Evolutionary conservation across 2,329 filamentous ascomycete species (phyloP).

Genomic region (Sporothrix pallida): DNA sequence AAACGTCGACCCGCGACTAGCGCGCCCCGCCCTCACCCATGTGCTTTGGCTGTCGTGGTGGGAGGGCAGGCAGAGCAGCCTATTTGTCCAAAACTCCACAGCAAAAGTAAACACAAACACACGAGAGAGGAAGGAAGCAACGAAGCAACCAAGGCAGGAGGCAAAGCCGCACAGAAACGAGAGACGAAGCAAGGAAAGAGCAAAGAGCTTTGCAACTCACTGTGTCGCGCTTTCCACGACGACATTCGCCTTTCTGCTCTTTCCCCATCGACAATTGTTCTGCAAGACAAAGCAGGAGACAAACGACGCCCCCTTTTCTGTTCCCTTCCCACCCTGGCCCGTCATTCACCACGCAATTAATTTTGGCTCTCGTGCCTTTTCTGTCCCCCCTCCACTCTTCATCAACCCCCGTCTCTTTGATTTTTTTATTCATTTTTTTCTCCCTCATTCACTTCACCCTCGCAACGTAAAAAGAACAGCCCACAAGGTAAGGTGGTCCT

Average conservation of each 20-base stretch:
- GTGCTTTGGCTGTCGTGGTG: background rate
- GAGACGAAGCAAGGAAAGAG: background rate
- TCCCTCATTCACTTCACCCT: background rate
- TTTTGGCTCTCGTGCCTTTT: slow-evolving; percentile 13
- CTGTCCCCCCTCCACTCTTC: background rate
- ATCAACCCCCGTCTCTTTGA: background rate
- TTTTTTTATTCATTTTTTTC: no score
- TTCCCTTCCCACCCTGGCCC: slow-evolving; percentile 2
- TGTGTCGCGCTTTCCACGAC: slow-evolving; percentile 2
- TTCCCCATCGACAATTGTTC: background rate
- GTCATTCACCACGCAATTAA: background rate
- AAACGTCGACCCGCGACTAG: slow-evolving; percentile 23
- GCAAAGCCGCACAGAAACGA: no score
- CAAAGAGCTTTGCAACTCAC: background rate
- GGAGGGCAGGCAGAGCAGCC: background rate
- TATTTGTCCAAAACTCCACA: slow-evolving; percentile 20
- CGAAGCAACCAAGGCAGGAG: slow-evolving; percentile 7
- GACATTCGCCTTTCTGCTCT: background rate
- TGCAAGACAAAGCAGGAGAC: background rate
- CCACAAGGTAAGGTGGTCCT: slow-evolving; percentile 28
- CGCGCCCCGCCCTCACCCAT: slow-evolving; percentile 27
- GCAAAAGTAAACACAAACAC: slow-evolving; percentile 33
- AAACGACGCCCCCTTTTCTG: background rate
- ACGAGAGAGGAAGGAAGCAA: slow-evolving; percentile 20
- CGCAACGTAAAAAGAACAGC: slow-evolving; percentile 15